These are phyloP conservation scores for Fusarium tupiense DNA, from an alignment of 2,329 filamentous ascomycete genomes.

Conservation along the genomic window DNA sequence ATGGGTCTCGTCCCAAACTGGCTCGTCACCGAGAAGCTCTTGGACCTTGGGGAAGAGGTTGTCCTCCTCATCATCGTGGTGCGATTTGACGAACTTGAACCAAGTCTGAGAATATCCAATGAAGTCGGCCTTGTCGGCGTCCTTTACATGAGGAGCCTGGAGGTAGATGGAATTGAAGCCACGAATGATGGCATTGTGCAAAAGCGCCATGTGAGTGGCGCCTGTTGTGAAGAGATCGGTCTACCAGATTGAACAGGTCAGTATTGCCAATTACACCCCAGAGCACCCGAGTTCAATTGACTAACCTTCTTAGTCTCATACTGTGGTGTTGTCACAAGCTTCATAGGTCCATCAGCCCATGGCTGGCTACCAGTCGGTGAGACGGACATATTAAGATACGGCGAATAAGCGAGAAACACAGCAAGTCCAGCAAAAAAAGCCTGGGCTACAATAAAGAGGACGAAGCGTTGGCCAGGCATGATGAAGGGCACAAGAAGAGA, in stretches of 20 bases:
- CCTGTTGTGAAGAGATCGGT: conserved; percentile 67
- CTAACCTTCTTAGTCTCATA: conserved; percentile 61
- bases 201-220: conserved; percentile 68
- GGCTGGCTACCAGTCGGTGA: conserved; percentile 39
- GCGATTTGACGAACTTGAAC: conserved; percentile 67
- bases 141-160: conserved; percentile 63
- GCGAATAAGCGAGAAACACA: conserved; percentile 48
- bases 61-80: conserved; percentile 69
- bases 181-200: conserved; percentile 71
- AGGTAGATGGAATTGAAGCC: conserved; percentile 72
- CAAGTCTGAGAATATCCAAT: conserved; percentile 66
- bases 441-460: conserved; percentile 43
- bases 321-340: conserved; percentile 63
- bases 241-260: conserved; percentile 42
- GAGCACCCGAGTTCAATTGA: background rate
- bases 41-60: conserved; percentile 66
- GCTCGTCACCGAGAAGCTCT: conserved; percentile 59
- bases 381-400: conserved; percentile 47
- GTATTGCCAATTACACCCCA: background rate
- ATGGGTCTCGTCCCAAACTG: conserved; percentile 62
- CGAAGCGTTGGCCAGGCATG: conserved; percentile 37
- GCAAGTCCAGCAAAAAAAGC: conserved; percentile 44
- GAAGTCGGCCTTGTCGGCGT: conserved; percentile 65
- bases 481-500: background rate
- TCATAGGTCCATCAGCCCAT: conserved; percentile 67